phyloP scores from a whole-genome alignment of 257 asterid genomes.

The Solanum pimpinellifolium region DNA sequence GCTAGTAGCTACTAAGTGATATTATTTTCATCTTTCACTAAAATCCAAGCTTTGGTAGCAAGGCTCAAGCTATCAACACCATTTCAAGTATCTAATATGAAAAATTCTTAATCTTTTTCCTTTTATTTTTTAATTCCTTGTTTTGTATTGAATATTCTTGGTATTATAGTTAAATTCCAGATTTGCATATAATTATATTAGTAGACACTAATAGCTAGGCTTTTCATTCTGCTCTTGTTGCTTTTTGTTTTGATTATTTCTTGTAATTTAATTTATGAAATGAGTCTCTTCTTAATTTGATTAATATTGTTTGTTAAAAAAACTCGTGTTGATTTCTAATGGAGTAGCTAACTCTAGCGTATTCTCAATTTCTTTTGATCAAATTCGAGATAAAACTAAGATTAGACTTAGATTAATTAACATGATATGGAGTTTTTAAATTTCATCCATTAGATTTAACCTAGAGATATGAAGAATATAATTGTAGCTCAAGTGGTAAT shows the following conservation, averaged over 20 bases:
- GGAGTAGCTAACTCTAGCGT: background rate
- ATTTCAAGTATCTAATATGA: background rate
- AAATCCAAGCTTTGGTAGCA: background rate
- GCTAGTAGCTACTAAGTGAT: too few species aligned
- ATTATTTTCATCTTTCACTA: background rate
- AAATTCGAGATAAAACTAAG: background rate
- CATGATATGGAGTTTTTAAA: background rate
- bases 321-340: background rate
- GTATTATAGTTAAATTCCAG: background rate
- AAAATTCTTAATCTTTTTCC: background rate
- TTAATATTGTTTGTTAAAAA: background rate
- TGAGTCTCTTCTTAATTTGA: background rate
- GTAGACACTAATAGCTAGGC: background rate
- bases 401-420: background rate
- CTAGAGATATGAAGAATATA: background rate
- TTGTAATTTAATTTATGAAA: background rate
- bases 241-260: background rate
- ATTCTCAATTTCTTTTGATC: background rate
- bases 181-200: background rate
- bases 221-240: background rate
- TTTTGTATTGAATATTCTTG: background rate
- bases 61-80: background rate
- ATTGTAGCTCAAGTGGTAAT: too few species aligned
- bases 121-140: background rate
- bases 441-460: background rate